Conservation (phyloP, 1,284 basidiomycete genomes). For the Apiotrichum porosum region DNA sequence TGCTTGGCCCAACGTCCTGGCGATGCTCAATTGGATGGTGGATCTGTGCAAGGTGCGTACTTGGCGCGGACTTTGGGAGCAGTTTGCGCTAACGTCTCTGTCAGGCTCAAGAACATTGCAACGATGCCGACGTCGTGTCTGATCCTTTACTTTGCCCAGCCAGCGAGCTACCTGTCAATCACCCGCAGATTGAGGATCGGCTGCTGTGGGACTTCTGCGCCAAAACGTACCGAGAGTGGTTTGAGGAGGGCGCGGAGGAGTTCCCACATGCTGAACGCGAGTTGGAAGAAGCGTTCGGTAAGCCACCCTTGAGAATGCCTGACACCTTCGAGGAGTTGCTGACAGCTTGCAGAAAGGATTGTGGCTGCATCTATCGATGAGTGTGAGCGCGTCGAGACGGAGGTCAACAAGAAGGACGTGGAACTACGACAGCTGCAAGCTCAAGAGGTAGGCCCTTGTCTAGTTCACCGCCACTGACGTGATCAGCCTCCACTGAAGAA, state of each 20-base stretch:
- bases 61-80: not conserved
- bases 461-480: too few relatives aligned
- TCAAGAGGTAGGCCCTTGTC: conserved; percentile 42
- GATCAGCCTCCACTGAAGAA: conserved; percentile 40
- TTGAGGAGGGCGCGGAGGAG: conserved; percentile 62
- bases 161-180: conserved; percentile 35
- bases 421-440: conserved; percentile 39
- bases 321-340: not conserved
- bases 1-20: conserved; percentile 74
- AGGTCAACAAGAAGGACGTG: conserved; percentile 22
- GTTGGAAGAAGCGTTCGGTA: conserved; percentile 68
- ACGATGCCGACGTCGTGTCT: conserved; percentile 63
- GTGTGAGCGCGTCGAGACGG: conserved; percentile 32
- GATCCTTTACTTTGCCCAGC: conserved; percentile 57
- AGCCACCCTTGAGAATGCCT: not conserved
- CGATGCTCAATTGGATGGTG: conserved; percentile 80
- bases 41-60: conserved; percentile 54
- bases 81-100: not conserved
- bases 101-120: conserved; percentile 52
- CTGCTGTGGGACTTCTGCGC: conserved; percentile 69
- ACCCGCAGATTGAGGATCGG: conserved; percentile 56
- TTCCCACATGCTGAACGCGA: conserved; percentile 64
- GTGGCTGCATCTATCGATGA: conserved; percentile 31
- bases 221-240: conserved; percentile 65
- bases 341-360: conserved; percentile 27